Evolutionary conservation across 2,329 filamentous ascomycete genomes (phyloP).

Genomic region (Fusarium sambucinum): DNA sequence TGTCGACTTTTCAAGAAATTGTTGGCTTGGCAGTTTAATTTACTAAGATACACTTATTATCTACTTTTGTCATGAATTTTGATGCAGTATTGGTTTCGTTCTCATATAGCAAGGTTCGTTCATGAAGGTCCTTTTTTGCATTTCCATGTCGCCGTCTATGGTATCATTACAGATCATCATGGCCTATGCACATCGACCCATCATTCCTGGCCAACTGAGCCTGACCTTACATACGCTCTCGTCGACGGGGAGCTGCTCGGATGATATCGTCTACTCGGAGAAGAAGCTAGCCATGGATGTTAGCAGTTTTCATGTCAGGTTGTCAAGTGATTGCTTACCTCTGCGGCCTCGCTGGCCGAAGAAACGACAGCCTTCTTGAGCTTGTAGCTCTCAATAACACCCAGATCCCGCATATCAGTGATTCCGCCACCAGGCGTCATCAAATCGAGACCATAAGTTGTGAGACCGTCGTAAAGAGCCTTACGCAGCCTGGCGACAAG

Average conservation of each 20-base stretch:
- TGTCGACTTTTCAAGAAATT: neutral
- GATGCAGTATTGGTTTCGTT: slow-evolving; percentile 5
- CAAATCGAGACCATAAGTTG: slow-evolving; percentile 90
- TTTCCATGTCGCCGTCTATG: slow-evolving; percentile 52
- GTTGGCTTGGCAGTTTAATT: neutral
- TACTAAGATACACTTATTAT: slow-evolving; percentile 8
- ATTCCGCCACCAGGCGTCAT: slow-evolving; percentile 91
- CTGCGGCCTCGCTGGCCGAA: slow-evolving; percentile 94
- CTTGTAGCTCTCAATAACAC: slow-evolving; percentile 98
- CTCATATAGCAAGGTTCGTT: slow-evolving; percentile 40
- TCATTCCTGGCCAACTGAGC: slow-evolving; percentile 38
- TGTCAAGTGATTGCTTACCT: slow-evolving; percentile 69
- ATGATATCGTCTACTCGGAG: slow-evolving; percentile 98
- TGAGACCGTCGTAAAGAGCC: slow-evolving; percentile 94
- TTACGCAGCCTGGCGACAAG: slow-evolving; percentile 91
- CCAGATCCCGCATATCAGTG: slow-evolving; percentile 93
- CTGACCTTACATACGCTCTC: slow-evolving; percentile 55
- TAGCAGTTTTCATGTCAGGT: slow-evolving; percentile 22
- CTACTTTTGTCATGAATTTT: slow-evolving; percentile 8
- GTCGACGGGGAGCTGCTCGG: slow-evolving; percentile 81
- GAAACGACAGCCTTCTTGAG: slow-evolving; percentile 98
- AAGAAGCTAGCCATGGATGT: slow-evolving; percentile 71
- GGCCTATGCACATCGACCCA: slow-evolving; percentile 48
- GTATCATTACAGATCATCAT: slow-evolving; percentile 56
- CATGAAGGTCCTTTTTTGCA: slow-evolving; percentile 48